Evolutionary conservation across 83 land plant genomes (phyloP), one percentile per base, ranked within the genome.

Genomic region (Picea abies): DNA sequence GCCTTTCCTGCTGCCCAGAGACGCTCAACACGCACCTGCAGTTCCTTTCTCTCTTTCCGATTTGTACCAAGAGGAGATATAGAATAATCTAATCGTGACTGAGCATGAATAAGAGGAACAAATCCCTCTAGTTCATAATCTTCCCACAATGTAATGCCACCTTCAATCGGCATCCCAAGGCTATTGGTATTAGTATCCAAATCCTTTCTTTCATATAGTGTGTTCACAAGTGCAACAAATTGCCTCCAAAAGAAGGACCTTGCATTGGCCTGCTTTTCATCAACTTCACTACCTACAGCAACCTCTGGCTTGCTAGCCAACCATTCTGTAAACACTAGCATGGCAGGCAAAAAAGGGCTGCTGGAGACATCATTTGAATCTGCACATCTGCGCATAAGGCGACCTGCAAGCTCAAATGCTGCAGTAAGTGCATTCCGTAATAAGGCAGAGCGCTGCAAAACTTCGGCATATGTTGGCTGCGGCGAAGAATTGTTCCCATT

Each of bases 91-190:
- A 88, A 80, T 64, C 72, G 65, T 29, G 39, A 37, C 71, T 88
- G 87, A 60, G 83, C 84, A 79, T 84, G 90, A 79, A 86, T 63
- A 61, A 88, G 80, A 32, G 88, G 90, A 78, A 78, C 68, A 82
- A 88, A 88, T 14, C 90, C 90, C 66, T 78, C 63, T 25, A 88
- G 85, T 66, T 88, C 88, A 85, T 60, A 80, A 75, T 88, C 90
- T 66, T 88, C 90, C 88, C 90, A 83, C 17, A 88, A 67, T 25
- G 88, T 70, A 72, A 80, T 41, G 15, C 79, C 83, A 9, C 78
- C 60, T 32, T 79, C 83, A 80, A 87, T 86, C 75, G 85, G 9
- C 35, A 66, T 47, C 16, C 37, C 49, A 39, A 72, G 23, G 52
- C 35, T 64, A 61, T 64, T 78, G 32, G 26, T 9, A 62, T 64